Evolutionary conservation across 2,329 filamentous ascomycete genomes (phyloP).

Genomic region (Fusarium tricinctum): DNA sequence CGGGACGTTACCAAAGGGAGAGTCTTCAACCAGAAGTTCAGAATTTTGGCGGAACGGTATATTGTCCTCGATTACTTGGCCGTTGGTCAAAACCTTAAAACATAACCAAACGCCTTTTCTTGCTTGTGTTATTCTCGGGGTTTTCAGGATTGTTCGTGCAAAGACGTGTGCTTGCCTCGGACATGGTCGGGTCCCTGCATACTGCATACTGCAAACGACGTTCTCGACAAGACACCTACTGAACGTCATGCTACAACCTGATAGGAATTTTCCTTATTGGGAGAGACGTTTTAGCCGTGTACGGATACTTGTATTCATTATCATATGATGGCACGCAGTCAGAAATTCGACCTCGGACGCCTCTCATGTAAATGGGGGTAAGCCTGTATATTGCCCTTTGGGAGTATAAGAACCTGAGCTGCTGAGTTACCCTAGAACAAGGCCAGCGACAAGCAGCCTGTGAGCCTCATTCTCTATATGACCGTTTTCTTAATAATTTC

Average conservation of each 20-base stretch:
- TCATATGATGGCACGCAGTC: too few relatives aligned
- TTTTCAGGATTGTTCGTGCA: neutral
- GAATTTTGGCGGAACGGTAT: neutral
- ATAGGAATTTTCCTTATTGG: too few relatives aligned
- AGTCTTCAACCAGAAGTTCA: neutral
- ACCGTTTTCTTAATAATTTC: too few relatives aligned
- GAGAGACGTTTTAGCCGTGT: neutral
- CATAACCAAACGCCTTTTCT: neutral
- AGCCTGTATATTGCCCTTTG: too few relatives aligned
- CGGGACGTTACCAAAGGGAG: neutral
- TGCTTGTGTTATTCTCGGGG: neutral
- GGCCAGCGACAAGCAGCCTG: too few relatives aligned
- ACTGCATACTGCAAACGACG: slow-evolving; percentile 1
- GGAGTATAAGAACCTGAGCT: too few relatives aligned
- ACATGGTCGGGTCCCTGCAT: slow-evolving; percentile 23
- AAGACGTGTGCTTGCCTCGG: neutral
- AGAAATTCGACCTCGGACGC: too few relatives aligned
- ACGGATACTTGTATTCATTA: too few relatives aligned
- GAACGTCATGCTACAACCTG: neutral
- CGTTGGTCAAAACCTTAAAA: neutral
- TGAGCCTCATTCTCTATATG: too few relatives aligned
- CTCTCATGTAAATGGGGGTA: too few relatives aligned
- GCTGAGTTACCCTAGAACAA: too few relatives aligned
- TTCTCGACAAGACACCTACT: neutral
- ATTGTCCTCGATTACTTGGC: neutral